Percentiles rank a stretch among this genome's conserved stretches.
These are phyloP conservation scores for Bipolaris sorokiniana DNA, from an alignment of 2,329 filamentous ascomycete genomes.

Conservation along the genomic window DNA sequence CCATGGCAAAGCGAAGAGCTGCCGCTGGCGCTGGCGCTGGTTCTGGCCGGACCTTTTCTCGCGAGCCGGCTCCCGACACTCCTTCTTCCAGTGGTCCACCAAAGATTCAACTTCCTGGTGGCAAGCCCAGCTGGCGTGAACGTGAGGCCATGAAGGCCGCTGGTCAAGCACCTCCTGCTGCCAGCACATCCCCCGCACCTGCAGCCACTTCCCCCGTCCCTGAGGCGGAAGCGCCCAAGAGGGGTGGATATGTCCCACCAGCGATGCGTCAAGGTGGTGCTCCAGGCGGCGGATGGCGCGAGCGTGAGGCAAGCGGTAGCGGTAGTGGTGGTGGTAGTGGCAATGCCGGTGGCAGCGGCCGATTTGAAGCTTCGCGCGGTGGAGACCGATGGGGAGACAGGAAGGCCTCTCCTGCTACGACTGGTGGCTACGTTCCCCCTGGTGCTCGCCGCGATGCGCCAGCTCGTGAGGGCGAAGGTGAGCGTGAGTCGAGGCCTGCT, in stretches of 20 bases:
- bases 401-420: slow-evolving; percentile 41
- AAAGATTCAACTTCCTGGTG: slow-evolving; percentile 65
- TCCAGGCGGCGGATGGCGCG: slow-evolving; percentile 46
- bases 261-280: slow-evolving; percentile 48
- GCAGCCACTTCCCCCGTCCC: slow-evolving; percentile 41
- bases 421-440: slow-evolving; percentile 40
- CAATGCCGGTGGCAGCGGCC: slow-evolving; percentile 25
- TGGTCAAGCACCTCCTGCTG: slow-evolving; percentile 36
- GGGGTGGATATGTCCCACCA: slow-evolving; percentile 55
- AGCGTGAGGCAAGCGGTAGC: slow-evolving; percentile 42
- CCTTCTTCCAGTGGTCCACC: slow-evolving; percentile 61
- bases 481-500: slow-evolving; percentile 33
- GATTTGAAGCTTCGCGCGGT: slow-evolving; percentile 21
- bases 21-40: slow-evolving; percentile 51
- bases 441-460: slow-evolving; percentile 32
- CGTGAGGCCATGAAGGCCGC: slow-evolving; percentile 63
- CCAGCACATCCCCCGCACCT: slow-evolving; percentile 44
- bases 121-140: slow-evolving; percentile 74
- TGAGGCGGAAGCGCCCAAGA: slow-evolving; percentile 46
- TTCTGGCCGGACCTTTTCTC: slow-evolving; percentile 38
- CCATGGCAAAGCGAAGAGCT: slow-evolving; percentile 70
- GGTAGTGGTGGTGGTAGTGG: slow-evolving; percentile 38
- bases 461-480: slow-evolving; percentile 19
- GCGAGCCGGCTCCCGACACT: slow-evolving; percentile 42
- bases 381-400: slow-evolving; percentile 41